Percentiles rank a stretch among this genome's conserved stretches.
These are phyloP conservation scores for Phenoliferia sp. DNA, from an alignment of 1,284 basidiomycete species.

Conservation along the genomic window DNA sequence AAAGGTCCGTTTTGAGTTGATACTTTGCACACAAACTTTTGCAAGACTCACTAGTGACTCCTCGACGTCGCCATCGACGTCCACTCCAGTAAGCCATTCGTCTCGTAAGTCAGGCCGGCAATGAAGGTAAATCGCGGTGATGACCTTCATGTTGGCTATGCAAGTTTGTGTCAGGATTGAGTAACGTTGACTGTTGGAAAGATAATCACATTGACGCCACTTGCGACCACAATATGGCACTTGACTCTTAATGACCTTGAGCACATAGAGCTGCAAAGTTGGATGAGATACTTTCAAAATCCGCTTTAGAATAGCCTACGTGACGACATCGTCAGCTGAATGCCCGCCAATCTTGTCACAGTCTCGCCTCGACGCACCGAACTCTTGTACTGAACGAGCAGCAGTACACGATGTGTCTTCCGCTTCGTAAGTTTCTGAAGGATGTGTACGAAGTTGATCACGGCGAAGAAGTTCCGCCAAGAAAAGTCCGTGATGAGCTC, in stretches of 20 bases:
- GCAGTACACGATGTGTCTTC: constrained; percentile 87
- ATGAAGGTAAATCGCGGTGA: constrained; percentile 96
- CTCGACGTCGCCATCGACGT: constrained; percentile 82
- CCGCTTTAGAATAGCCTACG: constrained; percentile 86
- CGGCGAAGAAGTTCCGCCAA: constrained; percentile 96
- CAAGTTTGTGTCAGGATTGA: not conserved
- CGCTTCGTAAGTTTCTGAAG: constrained; percentile 97
- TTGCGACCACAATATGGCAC: constrained; percentile 97
- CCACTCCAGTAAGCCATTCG: constrained; percentile 92
- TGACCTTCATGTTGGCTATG: constrained; percentile 97
- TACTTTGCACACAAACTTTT: not conserved
- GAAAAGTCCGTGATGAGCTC: constrained; percentile 91
- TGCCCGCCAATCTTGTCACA: not conserved
- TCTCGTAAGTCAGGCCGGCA: constrained; percentile 93
- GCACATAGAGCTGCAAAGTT: constrained; percentile 87
- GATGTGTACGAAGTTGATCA: constrained; percentile 97
- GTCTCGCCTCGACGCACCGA: constrained; percentile 54
- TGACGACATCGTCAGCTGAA: not conserved
- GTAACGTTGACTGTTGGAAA: too few relatives aligned
- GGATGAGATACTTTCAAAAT: constrained; percentile 90
- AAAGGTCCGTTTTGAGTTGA: not conserved
- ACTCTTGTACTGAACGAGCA: constrained; percentile 97
- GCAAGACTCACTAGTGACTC: constrained; percentile 44
- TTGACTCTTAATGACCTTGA: constrained; percentile 98
- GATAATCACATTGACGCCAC: constrained; percentile 82